These are phyloP conservation scores for Barbatosphaeria neglecta DNA, from an alignment of 495 filamentous ascomycete species.

Conservation along the genomic window DNA sequence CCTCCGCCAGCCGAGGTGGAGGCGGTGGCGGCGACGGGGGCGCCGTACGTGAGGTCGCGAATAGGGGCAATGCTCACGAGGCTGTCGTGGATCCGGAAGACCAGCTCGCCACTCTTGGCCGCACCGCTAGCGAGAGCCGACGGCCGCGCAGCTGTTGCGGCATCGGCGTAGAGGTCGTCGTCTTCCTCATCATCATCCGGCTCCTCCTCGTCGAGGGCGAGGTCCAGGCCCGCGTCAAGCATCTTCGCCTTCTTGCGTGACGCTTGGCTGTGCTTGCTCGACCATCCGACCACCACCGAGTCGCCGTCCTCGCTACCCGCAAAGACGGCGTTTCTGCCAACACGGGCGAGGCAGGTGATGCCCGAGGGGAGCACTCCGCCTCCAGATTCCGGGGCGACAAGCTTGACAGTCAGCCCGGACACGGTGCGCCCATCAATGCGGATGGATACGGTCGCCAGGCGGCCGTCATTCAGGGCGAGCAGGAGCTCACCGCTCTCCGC, in stretches of 20 bases:
- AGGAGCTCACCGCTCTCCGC: slow-evolving; percentile 69
- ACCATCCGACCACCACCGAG: slow-evolving; percentile 72
- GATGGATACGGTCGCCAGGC: slow-evolving; percentile 67
- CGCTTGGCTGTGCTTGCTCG: slow-evolving; percentile 40
- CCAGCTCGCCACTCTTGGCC: slow-evolving; percentile 47
- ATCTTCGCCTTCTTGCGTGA: slow-evolving; percentile 37
- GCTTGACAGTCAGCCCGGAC: slow-evolving; percentile 63
- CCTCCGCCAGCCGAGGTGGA: slow-evolving; percentile 35
- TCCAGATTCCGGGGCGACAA: slow-evolving; percentile 47
- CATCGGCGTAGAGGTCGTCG: slow-evolving; percentile 62
- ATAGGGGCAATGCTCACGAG: slow-evolving; percentile 70
- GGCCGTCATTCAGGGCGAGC: slow-evolving; percentile 67
- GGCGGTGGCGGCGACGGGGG: slow-evolving; percentile 22
- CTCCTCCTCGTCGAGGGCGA: slow-evolving; percentile 48
- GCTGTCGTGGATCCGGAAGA: slow-evolving; percentile 64
- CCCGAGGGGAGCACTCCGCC: slow-evolving; percentile 48
- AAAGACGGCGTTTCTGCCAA: slow-evolving; percentile 67
- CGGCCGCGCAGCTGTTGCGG: slow-evolving; percentile 20
- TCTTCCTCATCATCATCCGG: slow-evolving; percentile 43
- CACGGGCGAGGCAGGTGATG: slow-evolving; percentile 54
- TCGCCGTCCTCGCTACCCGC: slow-evolving; percentile 77
- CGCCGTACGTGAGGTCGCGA: slow-evolving; percentile 55
- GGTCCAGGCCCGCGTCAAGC: slow-evolving; percentile 17
- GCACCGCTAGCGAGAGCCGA: slow-evolving; percentile 12
- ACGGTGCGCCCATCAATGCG: slow-evolving; percentile 86